These are phyloP conservation scores for Plasmopara halstedii DNA, from an alignment of 352 stramenopile species.

Conservation along the genomic window DNA sequence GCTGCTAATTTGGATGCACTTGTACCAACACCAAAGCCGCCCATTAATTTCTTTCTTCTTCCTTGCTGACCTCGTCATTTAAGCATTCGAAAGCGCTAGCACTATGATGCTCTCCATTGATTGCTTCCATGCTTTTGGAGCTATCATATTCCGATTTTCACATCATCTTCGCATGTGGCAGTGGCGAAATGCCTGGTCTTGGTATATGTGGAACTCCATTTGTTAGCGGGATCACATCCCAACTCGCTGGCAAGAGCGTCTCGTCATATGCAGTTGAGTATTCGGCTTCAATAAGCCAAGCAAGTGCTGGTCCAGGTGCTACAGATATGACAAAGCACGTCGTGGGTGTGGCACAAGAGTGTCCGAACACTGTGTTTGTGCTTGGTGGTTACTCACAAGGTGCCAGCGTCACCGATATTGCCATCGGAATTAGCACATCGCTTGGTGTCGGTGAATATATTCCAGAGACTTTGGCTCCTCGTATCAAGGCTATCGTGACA, in stretches of 20 bases:
- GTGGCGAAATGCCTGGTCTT: slow-evolving; percentile 4
- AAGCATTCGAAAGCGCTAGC: no score
- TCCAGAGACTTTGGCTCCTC: slow-evolving; percentile 10
- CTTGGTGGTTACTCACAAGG: slow-evolving; percentile 28
- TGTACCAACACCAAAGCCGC: no score
- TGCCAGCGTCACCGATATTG: slow-evolving; percentile 23
- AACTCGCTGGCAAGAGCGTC: slow-evolving; percentile 21
- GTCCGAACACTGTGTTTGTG: slow-evolving; percentile 24
- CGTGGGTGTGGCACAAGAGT: slow-evolving; percentile 16
- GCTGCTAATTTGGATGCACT: no score
- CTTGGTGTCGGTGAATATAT: slow-evolving; percentile 17
- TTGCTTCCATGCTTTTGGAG: not conserved
- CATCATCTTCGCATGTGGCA: slow-evolving; percentile 2
- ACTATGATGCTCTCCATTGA: not conserved
- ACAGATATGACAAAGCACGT: slow-evolving; percentile 32
- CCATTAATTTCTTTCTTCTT: no score
- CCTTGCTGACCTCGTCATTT: no score
- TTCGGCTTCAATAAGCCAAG: slow-evolving; percentile 11
- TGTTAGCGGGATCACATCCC: slow-evolving; percentile 14
- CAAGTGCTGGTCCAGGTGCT: slow-evolving; percentile 14
- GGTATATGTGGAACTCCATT: slow-evolving; percentile 22
- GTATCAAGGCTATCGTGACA: slow-evolving; percentile 29
- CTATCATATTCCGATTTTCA: slow-evolving; percentile 11
- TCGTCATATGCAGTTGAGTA: slow-evolving; percentile 27
- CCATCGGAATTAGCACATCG: slow-evolving; percentile 21